These are phyloP conservation scores for Chytriomyces confervae DNA, from an alignment of 192 early-diverging fungal genomes.

Conservation along the genomic window DNA sequence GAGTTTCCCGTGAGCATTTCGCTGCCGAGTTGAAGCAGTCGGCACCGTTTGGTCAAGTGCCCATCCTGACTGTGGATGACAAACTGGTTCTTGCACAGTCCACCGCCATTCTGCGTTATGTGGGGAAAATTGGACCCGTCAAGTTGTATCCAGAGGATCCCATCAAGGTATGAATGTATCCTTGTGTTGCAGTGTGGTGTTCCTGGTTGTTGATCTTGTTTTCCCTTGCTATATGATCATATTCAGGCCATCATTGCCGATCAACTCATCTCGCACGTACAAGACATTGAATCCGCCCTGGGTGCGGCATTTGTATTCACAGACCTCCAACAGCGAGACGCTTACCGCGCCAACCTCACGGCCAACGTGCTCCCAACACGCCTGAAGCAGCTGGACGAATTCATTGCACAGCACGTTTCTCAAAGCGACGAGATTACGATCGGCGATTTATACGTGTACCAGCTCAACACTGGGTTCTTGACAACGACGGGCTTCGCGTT, in stretches of 20 bases:
- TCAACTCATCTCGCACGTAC: conserved; percentile 24
- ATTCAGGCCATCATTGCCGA: conserved; percentile 37
- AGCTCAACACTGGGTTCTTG: conserved; percentile 5
- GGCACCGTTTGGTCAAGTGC: conserved; percentile 46
- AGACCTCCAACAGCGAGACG: conserved; percentile 41
- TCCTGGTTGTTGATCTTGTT: too few relatives aligned
- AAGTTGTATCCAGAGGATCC: conserved; percentile 46
- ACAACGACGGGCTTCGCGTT: too few relatives aligned
- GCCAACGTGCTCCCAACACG: conserved; percentile 26
- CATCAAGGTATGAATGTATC: neutral
- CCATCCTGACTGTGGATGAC: conserved; percentile 40
- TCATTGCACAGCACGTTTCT: conserved; percentile 33
- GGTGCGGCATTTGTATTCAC: conserved; percentile 25
- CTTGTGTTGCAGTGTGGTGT: too few relatives aligned
- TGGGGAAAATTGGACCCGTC: conserved; percentile 38
- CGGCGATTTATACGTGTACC: conserved; percentile 43
- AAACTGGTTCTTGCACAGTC: conserved; percentile 37
- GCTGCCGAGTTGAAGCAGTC: conserved; percentile 28
- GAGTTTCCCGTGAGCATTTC: conserved; percentile 36
- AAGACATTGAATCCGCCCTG: conserved; percentile 36
- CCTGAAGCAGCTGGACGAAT: conserved; percentile 21
- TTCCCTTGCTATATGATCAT: too few relatives aligned
- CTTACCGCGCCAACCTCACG: conserved; percentile 37
- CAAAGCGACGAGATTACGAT: conserved; percentile 39
- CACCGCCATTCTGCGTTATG: conserved; percentile 50